phyloP scores from a whole-genome alignment of 2,329 filamentous ascomycete species.

The Zymoseptoria ardabiliae region DNA sequence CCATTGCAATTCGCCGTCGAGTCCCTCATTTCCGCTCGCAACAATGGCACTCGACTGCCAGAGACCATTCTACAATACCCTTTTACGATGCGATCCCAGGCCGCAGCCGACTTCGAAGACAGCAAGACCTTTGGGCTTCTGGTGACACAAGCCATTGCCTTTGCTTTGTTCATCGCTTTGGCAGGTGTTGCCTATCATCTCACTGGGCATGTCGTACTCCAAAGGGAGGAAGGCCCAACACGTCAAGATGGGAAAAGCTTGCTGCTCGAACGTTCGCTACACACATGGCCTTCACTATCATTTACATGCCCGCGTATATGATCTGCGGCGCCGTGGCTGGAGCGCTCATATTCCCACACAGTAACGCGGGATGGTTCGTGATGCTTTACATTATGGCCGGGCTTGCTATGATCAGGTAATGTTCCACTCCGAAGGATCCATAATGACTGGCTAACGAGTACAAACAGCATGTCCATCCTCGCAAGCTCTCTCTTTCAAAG shows the following conservation, averaged over 20 bases:
- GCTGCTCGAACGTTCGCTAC: slow-evolving; percentile 66
- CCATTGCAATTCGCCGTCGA: slow-evolving; percentile 74
- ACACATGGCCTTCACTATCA: slow-evolving; percentile 67
- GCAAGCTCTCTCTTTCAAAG: slow-evolving; percentile 75
- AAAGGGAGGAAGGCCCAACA: slow-evolving; percentile 76
- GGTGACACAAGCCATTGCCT: slow-evolving; percentile 67
- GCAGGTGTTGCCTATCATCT: slow-evolving; percentile 79
- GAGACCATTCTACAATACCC: slow-evolving; percentile 53
- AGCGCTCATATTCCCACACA: slow-evolving; percentile 41
- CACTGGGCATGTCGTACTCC: slow-evolving; percentile 73
- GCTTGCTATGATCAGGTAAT: slow-evolving; percentile 60
- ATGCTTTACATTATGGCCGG: slow-evolving; percentile 64
- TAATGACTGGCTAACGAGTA: slow-evolving; percentile 67
- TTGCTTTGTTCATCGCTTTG: slow-evolving; percentile 68
- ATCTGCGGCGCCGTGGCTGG: slow-evolving; percentile 64
- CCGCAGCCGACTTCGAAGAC: slow-evolving; percentile 59
- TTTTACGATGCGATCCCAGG: slow-evolving; percentile 62
- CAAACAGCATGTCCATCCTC: slow-evolving; percentile 61
- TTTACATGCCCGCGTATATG: slow-evolving; percentile 77
- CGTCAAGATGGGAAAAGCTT: slow-evolving; percentile 64
- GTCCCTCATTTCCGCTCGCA: slow-evolving; percentile 54
- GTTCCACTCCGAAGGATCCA: not conserved
- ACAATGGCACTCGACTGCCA: slow-evolving; percentile 38
- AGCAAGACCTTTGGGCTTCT: slow-evolving; percentile 65
- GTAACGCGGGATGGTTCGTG: slow-evolving; percentile 36